Evolutionary conservation across 371 early-diverging fungal species (phyloP).

Genomic region (Actinomortierella ambigua): DNA sequence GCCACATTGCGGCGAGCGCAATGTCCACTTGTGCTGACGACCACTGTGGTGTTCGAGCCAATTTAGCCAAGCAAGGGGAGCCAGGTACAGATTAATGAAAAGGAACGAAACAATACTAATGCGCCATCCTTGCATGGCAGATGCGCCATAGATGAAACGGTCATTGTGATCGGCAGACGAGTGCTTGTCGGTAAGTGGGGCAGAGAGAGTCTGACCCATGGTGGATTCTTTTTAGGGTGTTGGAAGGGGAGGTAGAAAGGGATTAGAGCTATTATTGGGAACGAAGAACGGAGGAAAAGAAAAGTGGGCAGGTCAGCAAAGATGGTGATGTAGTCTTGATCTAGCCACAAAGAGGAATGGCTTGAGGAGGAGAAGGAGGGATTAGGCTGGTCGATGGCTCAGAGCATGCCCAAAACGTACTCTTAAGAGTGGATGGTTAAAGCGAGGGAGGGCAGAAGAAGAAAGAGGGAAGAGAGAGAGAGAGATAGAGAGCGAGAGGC

Average conservation of each 20-base stretch:
- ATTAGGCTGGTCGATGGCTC: no score
- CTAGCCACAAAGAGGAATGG: no score
- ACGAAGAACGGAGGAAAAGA: no score
- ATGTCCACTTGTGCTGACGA: conserved; percentile 4
- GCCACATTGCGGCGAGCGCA: background rate
- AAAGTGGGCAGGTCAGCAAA: no score
- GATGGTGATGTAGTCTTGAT: no score
- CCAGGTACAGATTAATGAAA: background rate
- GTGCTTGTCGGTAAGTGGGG: conserved; percentile 91
- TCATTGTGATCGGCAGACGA: conserved; percentile 73
- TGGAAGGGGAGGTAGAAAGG: background rate
- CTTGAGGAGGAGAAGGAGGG: no score
- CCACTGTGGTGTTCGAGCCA: background rate
- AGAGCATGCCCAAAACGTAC: no score
- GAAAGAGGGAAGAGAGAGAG: no score
- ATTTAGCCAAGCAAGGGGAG: conserved; percentile 9
- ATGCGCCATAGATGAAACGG: conserved; percentile 82
- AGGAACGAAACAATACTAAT: conserved; percentile 71
- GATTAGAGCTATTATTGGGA: no score
- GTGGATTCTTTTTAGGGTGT: conserved; percentile 22
- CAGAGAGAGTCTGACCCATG: conserved; percentile 96
- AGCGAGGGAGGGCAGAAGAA: no score
- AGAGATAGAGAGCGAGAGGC: no score
- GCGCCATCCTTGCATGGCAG: conserved; percentile 98
- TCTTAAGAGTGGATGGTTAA: no score